These are phyloP conservation scores for Ochetophila trinervis DNA, from an alignment of 306 rosid genomes.

Conservation along the genomic window DNA sequence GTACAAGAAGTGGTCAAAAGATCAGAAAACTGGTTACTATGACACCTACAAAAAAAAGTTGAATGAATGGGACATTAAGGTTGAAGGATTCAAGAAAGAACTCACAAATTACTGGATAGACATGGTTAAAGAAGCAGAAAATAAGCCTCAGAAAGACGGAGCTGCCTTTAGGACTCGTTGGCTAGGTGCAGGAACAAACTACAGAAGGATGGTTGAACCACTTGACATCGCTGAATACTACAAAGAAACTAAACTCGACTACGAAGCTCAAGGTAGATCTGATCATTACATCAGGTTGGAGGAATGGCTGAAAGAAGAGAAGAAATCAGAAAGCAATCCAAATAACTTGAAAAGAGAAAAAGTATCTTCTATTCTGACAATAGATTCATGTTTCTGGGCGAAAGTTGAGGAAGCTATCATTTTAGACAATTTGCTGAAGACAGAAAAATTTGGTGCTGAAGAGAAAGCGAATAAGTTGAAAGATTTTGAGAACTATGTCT, in stretches of 20 bases:
- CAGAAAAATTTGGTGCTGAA: neutral
- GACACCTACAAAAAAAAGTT: conserved; percentile 39
- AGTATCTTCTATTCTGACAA: conserved; percentile 38
- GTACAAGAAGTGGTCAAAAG: conserved; percentile 48
- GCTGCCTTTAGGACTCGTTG: conserved; percentile 28
- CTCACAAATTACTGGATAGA: conserved; percentile 52
- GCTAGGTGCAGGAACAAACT: conserved; percentile 48
- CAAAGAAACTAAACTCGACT: conserved; percentile 1
- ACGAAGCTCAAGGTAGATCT: conserved; percentile 24
- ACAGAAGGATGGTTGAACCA: conserved; percentile 67
- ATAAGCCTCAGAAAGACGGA: conserved; percentile 49
- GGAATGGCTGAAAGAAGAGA: neutral
- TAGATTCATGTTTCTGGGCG: conserved; percentile 83
- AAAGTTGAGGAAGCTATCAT: conserved; percentile 60
- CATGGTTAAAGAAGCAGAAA: conserved; percentile 42
- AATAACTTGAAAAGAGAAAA: conserved; percentile 4
- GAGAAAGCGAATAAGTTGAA: conserved; percentile 22
- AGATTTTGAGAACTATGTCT: conserved; percentile 46
- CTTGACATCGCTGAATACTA: conserved; percentile 54
- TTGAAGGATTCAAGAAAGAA: conserved; percentile 5
- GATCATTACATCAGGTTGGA: conserved; percentile 16
- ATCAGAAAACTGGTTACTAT: conserved; percentile 36
- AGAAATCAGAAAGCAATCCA: neutral
- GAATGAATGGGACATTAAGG: conserved; percentile 8
- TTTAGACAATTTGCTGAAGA: conserved; percentile 19